Percentiles rank a stretch among this genome's conserved stretches.
phyloP scores from a whole-genome alignment of 2,329 filamentous ascomycete species.

The Sporothrix brasiliensis region DNA sequence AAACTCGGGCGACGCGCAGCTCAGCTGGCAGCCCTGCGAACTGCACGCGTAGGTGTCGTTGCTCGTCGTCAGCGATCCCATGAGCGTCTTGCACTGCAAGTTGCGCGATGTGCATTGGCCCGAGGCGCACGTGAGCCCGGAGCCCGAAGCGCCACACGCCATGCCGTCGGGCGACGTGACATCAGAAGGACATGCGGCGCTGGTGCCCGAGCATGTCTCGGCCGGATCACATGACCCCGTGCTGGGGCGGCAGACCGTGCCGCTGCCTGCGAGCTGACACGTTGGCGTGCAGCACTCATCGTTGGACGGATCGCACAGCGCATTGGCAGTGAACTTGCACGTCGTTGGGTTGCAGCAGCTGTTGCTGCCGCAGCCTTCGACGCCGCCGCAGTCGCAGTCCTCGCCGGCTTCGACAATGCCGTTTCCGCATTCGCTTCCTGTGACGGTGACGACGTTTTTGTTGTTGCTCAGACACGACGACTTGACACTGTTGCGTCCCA shows the following conservation, averaged over 20 bases:
- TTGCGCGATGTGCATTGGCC: constrained; percentile 94
- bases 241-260: constrained; percentile 76
- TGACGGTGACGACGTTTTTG: constrained; percentile 77
- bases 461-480: constrained; percentile 82
- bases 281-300: constrained; percentile 74
- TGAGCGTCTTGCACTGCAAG: constrained; percentile 81
- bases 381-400: constrained; percentile 92
- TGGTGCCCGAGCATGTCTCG: constrained; percentile 76
- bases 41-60: constrained; percentile 84
- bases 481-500: constrained; percentile 76
- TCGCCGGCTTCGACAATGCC: constrained; percentile 94
- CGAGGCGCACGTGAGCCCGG: constrained; percentile 75
- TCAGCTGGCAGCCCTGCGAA: constrained; percentile 70
- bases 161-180: constrained; percentile 68
- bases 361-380: constrained; percentile 70
- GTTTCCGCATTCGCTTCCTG: constrained; percentile 87
- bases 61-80: constrained; percentile 71
- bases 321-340: constrained; percentile 76
- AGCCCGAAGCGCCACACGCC: constrained; percentile 66
- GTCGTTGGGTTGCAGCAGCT: constrained; percentile 81
- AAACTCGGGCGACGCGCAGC: constrained; percentile 73
- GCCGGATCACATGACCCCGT: constrained; percentile 81
- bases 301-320: constrained; percentile 79
- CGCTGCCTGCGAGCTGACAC: constrained; percentile 68
- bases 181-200: constrained; percentile 75